Conservation (phyloP, 345 rosid genomes). For the Triadica sebifera region DNA sequence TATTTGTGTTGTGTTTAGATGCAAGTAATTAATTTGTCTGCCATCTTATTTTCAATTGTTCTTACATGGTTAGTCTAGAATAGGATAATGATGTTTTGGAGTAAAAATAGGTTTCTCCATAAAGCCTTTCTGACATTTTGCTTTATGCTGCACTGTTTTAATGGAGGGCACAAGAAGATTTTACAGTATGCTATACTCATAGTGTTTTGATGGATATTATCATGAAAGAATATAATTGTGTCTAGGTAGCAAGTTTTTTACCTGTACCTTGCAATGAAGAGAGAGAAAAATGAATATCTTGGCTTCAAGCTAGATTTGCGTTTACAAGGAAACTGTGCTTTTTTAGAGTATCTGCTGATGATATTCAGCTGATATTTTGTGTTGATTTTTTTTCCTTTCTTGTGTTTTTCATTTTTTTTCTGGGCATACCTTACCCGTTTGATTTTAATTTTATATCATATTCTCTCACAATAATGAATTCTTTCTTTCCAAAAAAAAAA, state of each 20-base stretch:
- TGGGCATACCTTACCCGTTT: background rate
- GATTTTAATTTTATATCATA: background rate
- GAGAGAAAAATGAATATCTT: background rate
- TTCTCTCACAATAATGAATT: background rate
- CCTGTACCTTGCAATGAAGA: background rate
- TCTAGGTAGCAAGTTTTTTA: background rate
- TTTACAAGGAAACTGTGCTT: background rate
- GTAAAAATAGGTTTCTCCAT: background rate
- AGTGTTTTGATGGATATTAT: background rate
- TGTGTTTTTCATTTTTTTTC: background rate
- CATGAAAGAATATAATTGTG: background rate
- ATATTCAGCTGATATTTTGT: background rate
- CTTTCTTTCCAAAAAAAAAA: background rate
- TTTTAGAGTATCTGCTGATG: background rate
- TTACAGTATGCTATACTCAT: background rate
- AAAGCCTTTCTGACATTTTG: background rate
- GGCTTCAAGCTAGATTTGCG: background rate
- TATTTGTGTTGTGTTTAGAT: background rate
- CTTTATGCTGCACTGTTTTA: background rate
- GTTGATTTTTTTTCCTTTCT: background rate
- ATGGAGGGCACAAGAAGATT: background rate
- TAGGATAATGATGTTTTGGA: background rate
- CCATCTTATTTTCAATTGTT: background rate
- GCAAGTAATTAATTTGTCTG: background rate
- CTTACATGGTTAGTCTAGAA: background rate